Base-by-base conservation (phyloP, 2,329 filamentous ascomycete genomes). In the Fusarium zealandicum region DNA sequence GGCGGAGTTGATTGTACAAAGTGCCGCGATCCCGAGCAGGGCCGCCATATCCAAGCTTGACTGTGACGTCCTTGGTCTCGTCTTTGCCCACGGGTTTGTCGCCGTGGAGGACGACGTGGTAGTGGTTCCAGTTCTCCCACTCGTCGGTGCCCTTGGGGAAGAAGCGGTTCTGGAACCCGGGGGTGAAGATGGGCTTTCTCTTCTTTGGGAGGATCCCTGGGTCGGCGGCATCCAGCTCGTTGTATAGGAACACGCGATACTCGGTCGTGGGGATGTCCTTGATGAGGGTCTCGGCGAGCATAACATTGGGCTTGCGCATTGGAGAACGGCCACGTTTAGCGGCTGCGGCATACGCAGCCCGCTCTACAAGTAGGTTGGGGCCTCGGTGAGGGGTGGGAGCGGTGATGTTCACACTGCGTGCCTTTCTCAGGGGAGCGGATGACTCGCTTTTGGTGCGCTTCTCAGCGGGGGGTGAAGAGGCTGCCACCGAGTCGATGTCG, bases 41-140 rank as follows among this genome's bases (percentile, higher is more conserved):
- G 1, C 62, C 61, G 2, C 62, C 61, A 8, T 41, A 12, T 1
- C 55, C 58, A 11, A 64, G 16, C 3, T 25, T 50, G 18, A 64
- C 10, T 18, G 37, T 35, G 11, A 65, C 13, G 18, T 38, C 31
- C 2, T 43, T 41, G 11, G 33, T 22, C 14, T n/a, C 32, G n/a
- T 13, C 20, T 13, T 13, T 10, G 11, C 32, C 20, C 8, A 22
- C 11, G 14, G 32, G 25, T 2, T 45, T n/a, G n/a, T 54, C 58
- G 14, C 16, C 22, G 7, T 39, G 42, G 6, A 61, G 18, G 25
- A 46, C 22, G n/a, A 31, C 58, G 17, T 61, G 58, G 18, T 50
- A 52, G 33, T 61, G 36, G 10, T 61, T 61, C 44, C 35, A 37
- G 8, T 17, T 12, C 3, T 37, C 20, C 2, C 18, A 14, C 25